A percentile compares a stretch with the other conserved stretches of the same genome.
Conservation (phyloP, 768 basidiomycete species). For the Termitomyces sp. region DNA sequence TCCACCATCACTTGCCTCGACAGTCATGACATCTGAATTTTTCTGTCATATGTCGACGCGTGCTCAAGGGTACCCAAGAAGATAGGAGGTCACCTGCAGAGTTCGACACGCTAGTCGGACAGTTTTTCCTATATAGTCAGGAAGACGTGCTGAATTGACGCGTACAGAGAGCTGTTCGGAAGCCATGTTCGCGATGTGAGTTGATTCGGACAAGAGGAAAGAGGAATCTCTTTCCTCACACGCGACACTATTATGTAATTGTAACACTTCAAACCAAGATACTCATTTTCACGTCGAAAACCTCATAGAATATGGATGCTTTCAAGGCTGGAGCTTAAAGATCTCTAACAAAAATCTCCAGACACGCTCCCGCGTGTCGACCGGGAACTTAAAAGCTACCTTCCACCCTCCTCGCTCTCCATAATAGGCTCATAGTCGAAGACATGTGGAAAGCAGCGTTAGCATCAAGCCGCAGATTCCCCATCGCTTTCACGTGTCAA, state of each 20-base stretch:
- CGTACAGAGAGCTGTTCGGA: slow-evolving; percentile 38
- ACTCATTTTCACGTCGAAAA: too few relatives aligned
- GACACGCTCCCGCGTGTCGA: slow-evolving; percentile 39
- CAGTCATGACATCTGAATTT: slow-evolving; percentile 43
- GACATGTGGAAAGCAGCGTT: too few relatives aligned
- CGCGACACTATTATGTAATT: background rate
- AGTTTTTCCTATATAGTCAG: slow-evolving; percentile 43
- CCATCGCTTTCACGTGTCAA: too few relatives aligned
- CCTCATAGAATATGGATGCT: too few relatives aligned
- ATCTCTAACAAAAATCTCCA: slow-evolving; percentile 51
- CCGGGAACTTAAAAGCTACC: slow-evolving; percentile 44
- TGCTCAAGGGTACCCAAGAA: background rate
- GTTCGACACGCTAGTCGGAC: slow-evolving; percentile 61
- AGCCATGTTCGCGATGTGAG: slow-evolving; percentile 24
- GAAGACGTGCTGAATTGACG: slow-evolving; percentile 57
- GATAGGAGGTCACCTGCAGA: slow-evolving; percentile 34
- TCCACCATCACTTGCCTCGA: slow-evolving; percentile 64
- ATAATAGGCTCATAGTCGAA: slow-evolving; percentile 26
- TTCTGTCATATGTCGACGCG: slow-evolving; percentile 18
- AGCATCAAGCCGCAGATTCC: too few relatives aligned
- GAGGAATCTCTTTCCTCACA: background rate
- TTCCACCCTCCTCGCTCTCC: too few relatives aligned
- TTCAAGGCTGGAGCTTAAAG: too few relatives aligned
- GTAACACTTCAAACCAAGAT: too few relatives aligned
- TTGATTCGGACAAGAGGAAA: too few relatives aligned